Percentiles rank a stretch among this genome's conserved stretches.
Evolutionary conservation across 371 early-diverging fungal species (phyloP).

Genomic region (Mucor velutinosus): DNA sequence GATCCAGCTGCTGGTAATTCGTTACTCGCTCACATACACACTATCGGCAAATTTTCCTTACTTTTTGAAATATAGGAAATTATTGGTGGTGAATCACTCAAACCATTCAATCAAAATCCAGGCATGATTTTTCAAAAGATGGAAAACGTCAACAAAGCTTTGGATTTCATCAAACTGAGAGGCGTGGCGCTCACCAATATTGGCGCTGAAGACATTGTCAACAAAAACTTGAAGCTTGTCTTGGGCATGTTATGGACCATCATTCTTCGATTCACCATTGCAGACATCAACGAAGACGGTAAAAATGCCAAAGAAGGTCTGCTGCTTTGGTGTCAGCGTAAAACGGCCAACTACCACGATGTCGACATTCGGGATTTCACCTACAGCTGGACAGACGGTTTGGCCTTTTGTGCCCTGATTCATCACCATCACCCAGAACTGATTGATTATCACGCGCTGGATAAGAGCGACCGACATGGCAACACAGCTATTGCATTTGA

Average conservation of each 20-base stretch:
- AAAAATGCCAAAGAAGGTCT: conserved; percentile 91
- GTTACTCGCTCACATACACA: too few relatives aligned
- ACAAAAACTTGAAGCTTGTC: conserved; percentile 92
- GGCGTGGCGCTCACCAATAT: conserved; percentile 93
- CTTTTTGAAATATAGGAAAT: conserved; percentile 60
- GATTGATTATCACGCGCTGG: conserved; percentile 97
- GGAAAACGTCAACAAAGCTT: conserved; percentile 94
- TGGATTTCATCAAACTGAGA: conserved; percentile 88
- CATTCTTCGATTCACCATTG: conserved; percentile 94
- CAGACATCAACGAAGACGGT: conserved; percentile 92
- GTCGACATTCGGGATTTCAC: conserved; percentile 88
- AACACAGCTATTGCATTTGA: conserved; percentile 97
- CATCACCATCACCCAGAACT: conserved; percentile 75
- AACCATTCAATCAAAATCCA: conserved; percentile 87
- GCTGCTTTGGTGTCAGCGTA: conserved; percentile 95
- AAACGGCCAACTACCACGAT: conserved; percentile 86
- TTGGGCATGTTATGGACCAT: conserved; percentile 98
- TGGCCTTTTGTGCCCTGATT: conserved; percentile 76
- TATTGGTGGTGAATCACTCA: conserved; percentile 77
- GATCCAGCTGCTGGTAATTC: conserved; percentile 78
- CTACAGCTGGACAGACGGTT: conserved; percentile 93
- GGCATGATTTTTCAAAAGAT: conserved; percentile 91
- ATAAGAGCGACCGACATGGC: conserved; percentile 83
- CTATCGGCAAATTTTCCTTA: neutral
- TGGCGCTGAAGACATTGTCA: conserved; percentile 97